Evolutionary conservation across 306 rosid genomes (phyloP), one percentile per base, ranked within the genome.

Genomic region (Dalbergia cultrata): DNA sequence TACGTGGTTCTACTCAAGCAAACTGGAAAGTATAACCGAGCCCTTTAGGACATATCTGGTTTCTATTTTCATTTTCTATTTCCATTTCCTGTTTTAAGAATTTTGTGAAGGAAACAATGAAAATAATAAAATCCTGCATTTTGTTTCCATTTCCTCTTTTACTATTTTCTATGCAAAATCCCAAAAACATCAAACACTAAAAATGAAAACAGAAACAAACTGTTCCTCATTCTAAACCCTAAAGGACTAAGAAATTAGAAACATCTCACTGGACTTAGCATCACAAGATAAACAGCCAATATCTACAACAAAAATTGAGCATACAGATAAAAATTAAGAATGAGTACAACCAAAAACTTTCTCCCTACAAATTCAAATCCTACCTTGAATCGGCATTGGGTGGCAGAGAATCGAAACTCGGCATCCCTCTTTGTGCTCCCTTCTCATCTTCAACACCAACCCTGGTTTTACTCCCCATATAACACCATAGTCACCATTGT

Each of bases 391-490:
- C 81, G 41, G 77, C 53, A 70, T 78, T 18, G 62, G 86, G 79
- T 21, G 75, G 56, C 70, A 80, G 86, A 44, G 87, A 83, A 85
- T 85, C 76, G 59, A 85, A 85, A 85, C 87, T 83, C 70, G 87
- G 89, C 89, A 88, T 88, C 60, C 79, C 84, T 81, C 82, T 80
- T 77, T 77, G 70, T 11, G 86, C 63, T 74, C 82, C 82, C 58
- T 74, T 82, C 80, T 85, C 91, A 88, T 88, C 85, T 88, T 88
- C 87, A 80, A 54, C 79, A 78, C 85, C 81, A 76, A 60, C 52
- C 59, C 83, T 43, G 18, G 53, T 50, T 76, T 85, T 65, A 85
- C 85, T 80, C 67, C 83, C 74, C 84, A 82, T 80, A 53, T 83
- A 80, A 53, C 85, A 80, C 57, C 79, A 82, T 41, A 71, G 16